phyloP scores from a whole-genome alignment of 768 basidiomycete species.

The Mrakia hoshinonis region DNA sequence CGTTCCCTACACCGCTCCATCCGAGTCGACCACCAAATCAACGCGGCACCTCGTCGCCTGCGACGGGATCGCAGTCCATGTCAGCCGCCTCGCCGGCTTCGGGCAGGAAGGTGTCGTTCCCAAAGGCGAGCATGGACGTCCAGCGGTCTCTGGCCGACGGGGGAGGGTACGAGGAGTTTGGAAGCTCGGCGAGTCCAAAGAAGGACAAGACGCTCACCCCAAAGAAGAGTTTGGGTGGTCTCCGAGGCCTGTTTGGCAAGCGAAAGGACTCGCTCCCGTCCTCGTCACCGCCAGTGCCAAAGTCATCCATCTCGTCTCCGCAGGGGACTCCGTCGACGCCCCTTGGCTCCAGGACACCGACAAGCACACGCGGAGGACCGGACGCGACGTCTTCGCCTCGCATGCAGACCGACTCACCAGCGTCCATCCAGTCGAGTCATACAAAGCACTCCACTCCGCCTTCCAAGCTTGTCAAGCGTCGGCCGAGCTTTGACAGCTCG shows the following conservation, averaged over 20 bases:
- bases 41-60: not conserved
- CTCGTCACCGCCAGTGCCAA: slow-evolving; percentile 1
- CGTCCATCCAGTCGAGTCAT: not conserved
- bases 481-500: not conserved
- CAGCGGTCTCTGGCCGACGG: not conserved
- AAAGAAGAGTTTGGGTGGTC: slow-evolving; percentile 27
- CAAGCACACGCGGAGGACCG: not conserved
- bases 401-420: not conserved
- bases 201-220: slow-evolving; percentile 21
- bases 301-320: not conserved
- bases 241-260: slow-evolving; percentile 27
- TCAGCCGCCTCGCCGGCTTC: not conserved
- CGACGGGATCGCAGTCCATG: not conserved
- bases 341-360: not conserved
- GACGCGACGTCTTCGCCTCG: not conserved
- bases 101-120: not conserved
- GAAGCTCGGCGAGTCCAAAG: not conserved
- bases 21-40: not conserved
- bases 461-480: not conserved
- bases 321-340: not conserved
- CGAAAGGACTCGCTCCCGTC: slow-evolving; percentile 17
- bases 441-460: not conserved
- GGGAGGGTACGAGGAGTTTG: not conserved
- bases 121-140: not conserved
- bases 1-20: slow-evolving; percentile 11